Conservation (phyloP, 106 monocot species). For the Phalaenopsis aphrodite region DNA sequence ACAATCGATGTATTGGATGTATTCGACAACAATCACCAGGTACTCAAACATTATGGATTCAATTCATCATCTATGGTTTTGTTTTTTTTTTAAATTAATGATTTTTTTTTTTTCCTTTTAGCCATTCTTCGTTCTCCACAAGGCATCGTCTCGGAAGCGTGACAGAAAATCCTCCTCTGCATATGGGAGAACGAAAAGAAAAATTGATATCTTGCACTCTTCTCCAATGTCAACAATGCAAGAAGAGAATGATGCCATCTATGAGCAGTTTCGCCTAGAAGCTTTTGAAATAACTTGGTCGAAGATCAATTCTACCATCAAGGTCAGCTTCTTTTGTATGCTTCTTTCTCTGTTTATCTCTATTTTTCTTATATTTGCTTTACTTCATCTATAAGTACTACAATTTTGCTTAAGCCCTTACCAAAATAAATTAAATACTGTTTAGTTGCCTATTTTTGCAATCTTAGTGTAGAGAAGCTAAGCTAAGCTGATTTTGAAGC, state of each 20-base stretch:
- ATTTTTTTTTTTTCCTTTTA: background rate
- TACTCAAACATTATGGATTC: background rate
- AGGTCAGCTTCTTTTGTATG: conserved; percentile 1
- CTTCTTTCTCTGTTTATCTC: background rate
- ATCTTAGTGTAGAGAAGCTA: too few species aligned
- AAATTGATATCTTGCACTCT: conserved; percentile 14
- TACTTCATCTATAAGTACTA: too few species aligned
- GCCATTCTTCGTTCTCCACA: conserved; percentile 8
- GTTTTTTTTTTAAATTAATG: background rate
- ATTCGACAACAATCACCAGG: conserved; percentile 6
- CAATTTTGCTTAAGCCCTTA: too few species aligned
- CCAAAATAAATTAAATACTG: too few species aligned
- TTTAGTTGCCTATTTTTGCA: too few species aligned
- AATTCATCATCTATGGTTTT: background rate
- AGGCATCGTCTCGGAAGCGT: background rate
- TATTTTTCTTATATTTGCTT: too few species aligned
- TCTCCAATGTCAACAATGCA: background rate
- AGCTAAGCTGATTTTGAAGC: too few species aligned
- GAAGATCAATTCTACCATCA: conserved; percentile 15
- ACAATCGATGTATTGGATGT: background rate
- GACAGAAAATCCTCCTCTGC: conserved; percentile 5
- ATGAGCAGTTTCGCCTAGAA: conserved; percentile 16
- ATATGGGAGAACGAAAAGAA: conserved; percentile 8
- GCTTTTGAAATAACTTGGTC: conserved; percentile 19
- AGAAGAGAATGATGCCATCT: background rate